Percentiles rank a stretch among this genome's conserved stretches.
Conservation (phyloP, 805 yeast genomes). For the Sungouiella blattae region DNA sequence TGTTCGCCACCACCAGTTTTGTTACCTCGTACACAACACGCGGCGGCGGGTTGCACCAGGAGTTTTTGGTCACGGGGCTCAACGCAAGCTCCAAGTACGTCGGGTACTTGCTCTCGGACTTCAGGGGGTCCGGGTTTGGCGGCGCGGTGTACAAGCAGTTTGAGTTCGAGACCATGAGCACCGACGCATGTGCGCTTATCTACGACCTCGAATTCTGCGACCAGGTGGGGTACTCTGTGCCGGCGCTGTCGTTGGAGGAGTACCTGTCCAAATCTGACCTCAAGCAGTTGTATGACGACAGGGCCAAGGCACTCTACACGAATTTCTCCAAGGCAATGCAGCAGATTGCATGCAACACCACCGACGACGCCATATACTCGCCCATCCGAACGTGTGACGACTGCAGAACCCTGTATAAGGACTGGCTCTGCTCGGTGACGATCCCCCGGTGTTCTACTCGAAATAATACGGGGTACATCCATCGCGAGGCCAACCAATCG, state of each 20-base stretch:
- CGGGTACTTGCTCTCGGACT: conserved; percentile 59
- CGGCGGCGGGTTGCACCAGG: conserved; percentile 52
- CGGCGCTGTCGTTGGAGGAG: conserved; percentile 33
- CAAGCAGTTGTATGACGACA: conserved; percentile 52
- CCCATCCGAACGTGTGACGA: conserved; percentile 70
- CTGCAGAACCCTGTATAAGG: conserved; percentile 66
- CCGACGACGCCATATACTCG: conserved; percentile 63
- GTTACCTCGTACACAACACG: conserved; percentile 40
- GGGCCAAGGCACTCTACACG: conserved; percentile 52
- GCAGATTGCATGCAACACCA: conserved; percentile 71
- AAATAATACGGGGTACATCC: conserved; percentile 40
- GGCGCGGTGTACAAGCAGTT: conserved; percentile 61
- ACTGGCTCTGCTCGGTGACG: conserved; percentile 87
- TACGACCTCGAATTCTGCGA: conserved; percentile 74
- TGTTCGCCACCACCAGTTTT: conserved; percentile 20
- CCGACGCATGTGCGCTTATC: conserved; percentile 65
- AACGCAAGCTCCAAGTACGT: conserved; percentile 58
- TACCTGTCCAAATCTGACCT: conserved; percentile 14
- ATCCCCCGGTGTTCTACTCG: conserved; percentile 80
- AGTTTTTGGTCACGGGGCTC: conserved; percentile 59
- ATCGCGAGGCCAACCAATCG: conserved; percentile 47
- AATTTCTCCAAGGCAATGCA: conserved; percentile 77
- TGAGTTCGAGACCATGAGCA: conserved; percentile 51
- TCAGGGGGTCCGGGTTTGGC: conserved; percentile 42
- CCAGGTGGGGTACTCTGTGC: conserved; percentile 85